A percentile compares a stretch with the other conserved stretches of the same genome.
phyloP scores from a whole-genome alignment of 2,329 filamentous ascomycete genomes.

The Cladorrhinum sp. region DNA sequence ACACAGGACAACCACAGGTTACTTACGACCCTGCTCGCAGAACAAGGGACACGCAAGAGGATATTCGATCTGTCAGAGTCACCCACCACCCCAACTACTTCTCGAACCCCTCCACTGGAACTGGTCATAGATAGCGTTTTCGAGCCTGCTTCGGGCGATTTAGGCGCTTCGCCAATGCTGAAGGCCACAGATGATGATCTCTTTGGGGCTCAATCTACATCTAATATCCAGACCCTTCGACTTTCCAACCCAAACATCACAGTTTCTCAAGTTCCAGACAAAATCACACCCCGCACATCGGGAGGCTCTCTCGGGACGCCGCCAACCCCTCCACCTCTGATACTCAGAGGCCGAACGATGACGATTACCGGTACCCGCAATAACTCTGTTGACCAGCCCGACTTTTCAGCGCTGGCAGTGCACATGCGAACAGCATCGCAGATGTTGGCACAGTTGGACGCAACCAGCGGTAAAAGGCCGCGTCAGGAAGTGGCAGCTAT shows the following conservation, averaged over 20 bases:
- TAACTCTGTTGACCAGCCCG: conserved; percentile 64
- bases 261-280: conserved; percentile 56
- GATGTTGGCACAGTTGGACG: conserved; percentile 80
- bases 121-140: conserved; percentile 69
- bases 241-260: conserved; percentile 62
- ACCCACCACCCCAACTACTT: conserved; percentile 47
- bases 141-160: conserved; percentile 74
- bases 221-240: conserved; percentile 43
- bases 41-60: conserved; percentile 55
- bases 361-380: conserved; percentile 56
- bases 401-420: conserved; percentile 78
- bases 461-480: conserved; percentile 75
- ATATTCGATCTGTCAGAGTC: conserved; percentile 70
- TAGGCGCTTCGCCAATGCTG: conserved; percentile 70
- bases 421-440: conserved; percentile 86
- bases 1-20: conserved; percentile 69
- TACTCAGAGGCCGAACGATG: conserved; percentile 47
- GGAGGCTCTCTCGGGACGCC: conserved; percentile 54
- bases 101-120: conserved; percentile 39
- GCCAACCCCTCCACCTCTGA: conserved; percentile 51
- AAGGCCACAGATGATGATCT: conserved; percentile 52
- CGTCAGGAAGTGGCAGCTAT: conserved; percentile 80
- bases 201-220: conserved; percentile 30
- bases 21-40: conserved; percentile 54
- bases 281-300: conserved; percentile 66